Evolutionary conservation across 805 yeast species (phyloP), one percentile per base, ranked within the genome.

Genomic region (Pichia membranifaciens): DNA sequence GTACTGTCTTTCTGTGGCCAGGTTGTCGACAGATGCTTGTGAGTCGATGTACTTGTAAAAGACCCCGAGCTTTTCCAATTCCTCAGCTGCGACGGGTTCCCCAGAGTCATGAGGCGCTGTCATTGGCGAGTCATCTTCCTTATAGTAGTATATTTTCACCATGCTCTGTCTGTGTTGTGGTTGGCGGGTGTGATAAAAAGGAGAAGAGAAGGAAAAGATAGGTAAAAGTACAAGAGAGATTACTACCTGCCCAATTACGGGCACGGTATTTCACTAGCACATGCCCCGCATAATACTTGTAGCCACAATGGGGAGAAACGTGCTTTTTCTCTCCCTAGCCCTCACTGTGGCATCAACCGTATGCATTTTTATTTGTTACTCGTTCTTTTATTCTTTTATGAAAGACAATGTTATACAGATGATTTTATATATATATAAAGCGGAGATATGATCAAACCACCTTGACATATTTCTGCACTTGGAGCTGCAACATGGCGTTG

Each of bases 71-170:
- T 72, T 58, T 2, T 65, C 66, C 38, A 90, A 69, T 37, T 75
- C 68, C 13, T 72, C 78, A 5, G 64, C 60, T 0, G 77, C 49
- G 1, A 85, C 88, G 0, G 63, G 59, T 2, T 51, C 65, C 0
- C 96, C 96, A 0, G 88, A 76, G 65, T 86, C 74, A 64, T 87
- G 96, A 31, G 78, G 81, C 16, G 75, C 76, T 17, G 88, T 79
- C 67, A 81, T 83, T 0, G 74, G 65, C 42, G 74, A 74, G 28
- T 21, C 8, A 32, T 74, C 64, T 58, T 75, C 73, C 60, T 87
- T 91, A 76, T 84, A 86, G 55, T 75, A 78, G 63, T 82, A 87
- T 15, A 57, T 52, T 20, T 50, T 54, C 38, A 60, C 53, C 52
- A 48, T 55, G 10, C 10, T n/a, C 15, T 16, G 22, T 17, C 16